Evolutionary conservation across 345 rosid genomes (phyloP).

Genomic region (Citrus reticulata): DNA sequence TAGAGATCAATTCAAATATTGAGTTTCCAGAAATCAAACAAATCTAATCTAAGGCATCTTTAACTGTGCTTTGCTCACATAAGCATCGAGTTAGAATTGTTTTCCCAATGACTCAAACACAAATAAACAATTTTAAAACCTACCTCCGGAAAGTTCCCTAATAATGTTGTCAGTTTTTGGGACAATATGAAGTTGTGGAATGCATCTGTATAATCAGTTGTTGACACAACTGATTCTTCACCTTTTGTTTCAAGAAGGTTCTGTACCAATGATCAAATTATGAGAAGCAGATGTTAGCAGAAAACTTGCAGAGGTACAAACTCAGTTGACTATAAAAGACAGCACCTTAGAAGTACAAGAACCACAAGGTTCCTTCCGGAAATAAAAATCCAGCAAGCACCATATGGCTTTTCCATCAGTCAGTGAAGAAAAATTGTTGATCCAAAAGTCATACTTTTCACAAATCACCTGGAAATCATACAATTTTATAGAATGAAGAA

Average conservation of each 20-base stretch:
- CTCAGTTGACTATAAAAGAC: neutral
- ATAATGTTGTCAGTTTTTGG: slow-evolving; percentile 68
- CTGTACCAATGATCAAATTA: slow-evolving; percentile 31
- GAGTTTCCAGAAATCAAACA: neutral
- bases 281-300: slow-evolving; percentile 8
- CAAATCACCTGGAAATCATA: slow-evolving; percentile 59
- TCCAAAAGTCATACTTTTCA: slow-evolving; percentile 44
- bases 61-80: neutral
- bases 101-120: neutral
- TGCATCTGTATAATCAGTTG: slow-evolving; percentile 67
- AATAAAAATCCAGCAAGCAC: slow-evolving; percentile 94
- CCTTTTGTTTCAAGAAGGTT: slow-evolving; percentile 39
- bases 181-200: slow-evolving; percentile 79
- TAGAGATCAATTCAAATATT: too few species aligned
- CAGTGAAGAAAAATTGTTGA: slow-evolving; percentile 53
- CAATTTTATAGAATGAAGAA: slow-evolving; percentile 2
- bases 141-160: slow-evolving; percentile 96
- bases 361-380: slow-evolving; percentile 70
- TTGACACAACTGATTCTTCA: slow-evolving; percentile 66
- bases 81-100: neutral
- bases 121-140: slow-evolving; percentile 1
- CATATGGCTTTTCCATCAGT: slow-evolving; percentile 89
- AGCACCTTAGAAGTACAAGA: slow-evolving; percentile 52
- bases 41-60: neutral
- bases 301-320: neutral